phyloP scores from a whole-genome alignment of 2,329 filamentous ascomycete species.

The Achaetomium macrosporum region DNA sequence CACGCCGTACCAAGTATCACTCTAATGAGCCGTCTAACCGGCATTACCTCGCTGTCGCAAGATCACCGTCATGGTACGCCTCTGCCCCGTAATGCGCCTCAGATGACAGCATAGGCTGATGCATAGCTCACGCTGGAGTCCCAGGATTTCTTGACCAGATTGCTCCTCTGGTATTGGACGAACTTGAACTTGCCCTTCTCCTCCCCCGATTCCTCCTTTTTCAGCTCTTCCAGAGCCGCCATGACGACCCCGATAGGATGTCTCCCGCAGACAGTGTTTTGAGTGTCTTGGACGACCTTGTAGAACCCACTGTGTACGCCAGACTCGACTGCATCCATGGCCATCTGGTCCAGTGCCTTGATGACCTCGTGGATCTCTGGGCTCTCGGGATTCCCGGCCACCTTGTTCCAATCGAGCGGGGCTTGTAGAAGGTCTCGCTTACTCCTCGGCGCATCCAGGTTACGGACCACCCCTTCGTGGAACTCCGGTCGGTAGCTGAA shows the following conservation, averaged over 20 bases:
- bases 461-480: conserved; percentile 36
- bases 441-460: conserved; percentile 15
- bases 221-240: conserved; percentile 71
- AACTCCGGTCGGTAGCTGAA: conserved; percentile 83
- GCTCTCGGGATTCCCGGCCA: conserved; percentile 8
- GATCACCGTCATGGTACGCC: not conserved
- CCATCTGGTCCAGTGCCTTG: conserved; percentile 67
- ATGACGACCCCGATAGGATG: conserved; percentile 93
- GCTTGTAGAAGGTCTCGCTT: conserved; percentile 38
- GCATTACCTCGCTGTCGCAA: not conserved
- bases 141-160: conserved; percentile 56
- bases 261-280: conserved; percentile 88
- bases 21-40: not conserved
- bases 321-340: conserved; percentile 78
- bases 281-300: conserved; percentile 61
- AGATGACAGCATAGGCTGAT: conserved; percentile 79
- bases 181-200: conserved; percentile 62
- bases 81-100: conserved; percentile 9
- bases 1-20: not conserved
- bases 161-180: conserved; percentile 81
- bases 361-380: conserved; percentile 77
- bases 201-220: conserved; percentile 29
- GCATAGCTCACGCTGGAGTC: conserved; percentile 95
- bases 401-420: conserved; percentile 9
- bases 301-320: conserved; percentile 68